Percentiles rank a stretch among this genome's conserved stretches.
These are phyloP conservation scores for Globisporangium paddicum DNA, from an alignment of 352 stramenopile species.

Conservation along the genomic window DNA sequence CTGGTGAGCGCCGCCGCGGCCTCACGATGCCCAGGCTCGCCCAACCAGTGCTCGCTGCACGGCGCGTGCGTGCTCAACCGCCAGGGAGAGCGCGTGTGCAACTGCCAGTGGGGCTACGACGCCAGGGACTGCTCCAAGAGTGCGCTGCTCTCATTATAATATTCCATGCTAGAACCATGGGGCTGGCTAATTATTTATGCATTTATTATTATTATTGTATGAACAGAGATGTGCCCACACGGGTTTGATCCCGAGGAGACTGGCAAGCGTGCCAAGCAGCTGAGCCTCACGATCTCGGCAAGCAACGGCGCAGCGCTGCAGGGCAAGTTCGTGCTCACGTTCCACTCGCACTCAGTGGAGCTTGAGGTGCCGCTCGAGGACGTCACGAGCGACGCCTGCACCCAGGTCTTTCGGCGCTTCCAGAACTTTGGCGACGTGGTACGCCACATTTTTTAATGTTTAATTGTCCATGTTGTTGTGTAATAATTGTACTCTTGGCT, in stretches of 20 bases:
- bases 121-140: constrained; percentile 56
- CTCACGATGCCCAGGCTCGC: constrained; percentile 44
- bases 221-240: constrained; percentile 65
- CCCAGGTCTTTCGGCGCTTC: constrained; percentile 58
- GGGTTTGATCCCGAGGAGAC: constrained; percentile 46
- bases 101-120: constrained; percentile 71
- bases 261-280: constrained; percentile 39
- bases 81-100: constrained; percentile 63
- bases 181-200: not conserved
- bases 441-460: not conserved
- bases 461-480: not conserved
- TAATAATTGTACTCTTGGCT: not conserved
- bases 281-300: constrained; percentile 33
- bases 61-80: constrained; percentile 61
- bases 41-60: constrained; percentile 69
- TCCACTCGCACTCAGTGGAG: constrained; percentile 67
- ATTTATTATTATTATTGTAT: not conserved
- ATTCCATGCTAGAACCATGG: not conserved
- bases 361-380: constrained; percentile 49
- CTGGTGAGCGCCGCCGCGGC: constrained; percentile 15
- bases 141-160: constrained; percentile 18
- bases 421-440: constrained; percentile 65
- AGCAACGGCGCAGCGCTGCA: constrained; percentile 16
- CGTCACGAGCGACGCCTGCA: constrained; percentile 53
- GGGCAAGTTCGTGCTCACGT: constrained; percentile 49